phyloP scores from a whole-genome alignment of 148 eudicot genomes.

The Camellia lanceoleosa region DNA sequence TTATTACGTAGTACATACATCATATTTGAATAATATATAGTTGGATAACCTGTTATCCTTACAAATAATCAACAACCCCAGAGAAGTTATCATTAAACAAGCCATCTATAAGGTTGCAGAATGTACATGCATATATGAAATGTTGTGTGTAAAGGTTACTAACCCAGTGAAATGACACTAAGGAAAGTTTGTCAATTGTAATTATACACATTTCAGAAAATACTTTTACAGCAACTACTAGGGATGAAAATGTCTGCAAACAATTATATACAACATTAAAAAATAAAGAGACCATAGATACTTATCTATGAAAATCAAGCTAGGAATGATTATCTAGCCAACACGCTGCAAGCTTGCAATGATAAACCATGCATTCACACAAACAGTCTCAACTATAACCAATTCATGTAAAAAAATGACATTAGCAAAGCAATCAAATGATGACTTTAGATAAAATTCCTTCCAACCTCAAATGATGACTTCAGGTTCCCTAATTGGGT shows the following conservation, averaged over 20 bases:
- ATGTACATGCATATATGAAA: background rate
- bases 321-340: background rate
- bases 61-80: background rate
- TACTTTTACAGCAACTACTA: background rate
- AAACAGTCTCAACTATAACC: background rate
- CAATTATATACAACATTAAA: background rate
- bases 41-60: background rate
- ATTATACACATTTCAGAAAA: background rate
- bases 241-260: background rate
- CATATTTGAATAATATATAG: background rate
- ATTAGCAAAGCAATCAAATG: background rate
- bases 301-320: background rate
- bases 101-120: background rate
- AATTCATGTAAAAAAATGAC: background rate
- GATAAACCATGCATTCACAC: background rate
- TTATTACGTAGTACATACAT: background rate
- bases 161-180: too few species aligned
- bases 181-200: background rate
- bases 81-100: background rate
- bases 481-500: background rate
- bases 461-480: background rate
- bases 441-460: background rate
- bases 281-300: background rate
- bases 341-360: background rate
- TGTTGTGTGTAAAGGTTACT: background rate